Base-by-base conservation (phyloP, 2,329 filamentous ascomycete genomes). In the Ceratocystiopsis minuta region DNA sequence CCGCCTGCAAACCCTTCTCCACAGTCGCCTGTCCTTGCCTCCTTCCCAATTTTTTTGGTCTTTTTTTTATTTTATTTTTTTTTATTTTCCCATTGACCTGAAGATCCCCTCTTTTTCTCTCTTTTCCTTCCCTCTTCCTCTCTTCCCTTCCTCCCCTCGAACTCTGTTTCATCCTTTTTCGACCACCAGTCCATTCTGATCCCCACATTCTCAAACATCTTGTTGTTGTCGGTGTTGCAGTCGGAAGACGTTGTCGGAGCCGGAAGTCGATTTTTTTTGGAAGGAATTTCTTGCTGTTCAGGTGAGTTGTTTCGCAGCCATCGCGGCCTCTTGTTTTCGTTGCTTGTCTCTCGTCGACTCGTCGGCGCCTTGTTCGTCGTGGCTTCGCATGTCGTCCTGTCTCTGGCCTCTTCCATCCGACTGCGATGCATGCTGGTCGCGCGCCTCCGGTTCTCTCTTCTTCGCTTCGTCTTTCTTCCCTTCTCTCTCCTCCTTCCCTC, bases 171-270 rank as follows among this genome's bases (percentile, higher is more conserved):
- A 13, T 33, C 32, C 2, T 33, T 12, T 14, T 12, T 5, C 32
- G 15, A 33, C 13, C 32, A 13, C 32, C n/a, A 28, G 24, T 28
- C 24, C 24, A 28, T 28, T 28, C 24, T 6, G 43, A 38, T 38
- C 43, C 31, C 46, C 46, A 46, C 44, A 39, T 34, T 24, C 40
- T 37, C 38, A 39, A 42, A 36, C 32, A 35, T 45, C 33, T 24
- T 43, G 48, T 47, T 46, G 50, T 51, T 48, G 50, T 48, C 35
- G 48, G 47, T 47, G 48, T 47, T 46, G 49, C 43, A 43, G 48
- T 49, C 43, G 49, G 48, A 49, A 48, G 50, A 48, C 46, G 48
- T 48, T 44, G 46, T 35, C 24, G 24, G 24, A 6, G 24, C 24
- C 24, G 24, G 50, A 42, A 44, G 46, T 43, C 45, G 49, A 48